Evolutionary conservation across 768 basidiomycete genomes (phyloP).

Genomic region (Phaeolepiota aurea): DNA sequence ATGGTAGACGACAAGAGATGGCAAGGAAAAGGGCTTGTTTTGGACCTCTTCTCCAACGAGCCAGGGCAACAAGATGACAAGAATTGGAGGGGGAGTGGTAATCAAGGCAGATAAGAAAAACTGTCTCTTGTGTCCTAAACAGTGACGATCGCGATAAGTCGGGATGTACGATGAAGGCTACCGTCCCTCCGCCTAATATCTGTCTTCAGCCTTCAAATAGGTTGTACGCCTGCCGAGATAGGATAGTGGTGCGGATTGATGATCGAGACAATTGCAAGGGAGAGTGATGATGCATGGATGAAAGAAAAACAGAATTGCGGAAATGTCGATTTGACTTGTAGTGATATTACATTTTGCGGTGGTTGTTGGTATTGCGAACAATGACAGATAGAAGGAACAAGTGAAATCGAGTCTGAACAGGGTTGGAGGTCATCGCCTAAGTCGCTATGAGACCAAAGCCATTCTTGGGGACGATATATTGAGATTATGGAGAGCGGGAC

Average conservation of each 20-base stretch:
- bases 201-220: constrained; percentile 28
- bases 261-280: constrained; percentile 56
- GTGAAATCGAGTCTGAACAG: constrained; percentile 30
- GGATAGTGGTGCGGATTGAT: constrained; percentile 36
- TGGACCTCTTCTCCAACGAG: constrained; percentile 14
- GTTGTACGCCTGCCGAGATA: constrained; percentile 41
- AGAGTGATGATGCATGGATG: constrained; percentile 61
- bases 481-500: constrained; percentile 70
- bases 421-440: constrained; percentile 22
- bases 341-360: constrained; percentile 79
- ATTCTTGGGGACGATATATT: constrained; percentile 62
- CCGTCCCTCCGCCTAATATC: constrained; percentile 18
- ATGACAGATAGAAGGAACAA: constrained; percentile 14
- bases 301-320: constrained; percentile 52
- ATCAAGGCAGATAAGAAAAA: constrained; percentile 24
- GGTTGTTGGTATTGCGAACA: constrained; percentile 46
- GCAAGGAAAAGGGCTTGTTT: constrained; percentile 17
- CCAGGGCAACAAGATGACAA: constrained; percentile 20
- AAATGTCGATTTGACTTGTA: constrained; percentile 56
- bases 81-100: constrained; percentile 17
- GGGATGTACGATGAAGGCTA: constrained; percentile 13
- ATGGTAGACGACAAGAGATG: constrained; percentile 34
- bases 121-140: constrained; percentile 23
- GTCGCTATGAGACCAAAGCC: constrained; percentile 49
- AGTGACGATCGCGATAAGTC: constrained; percentile 14